These are phyloP conservation scores for Chlorella ohadii DNA, from an alignment of 139 green algal genomes.

Conservation along the genomic window DNA sequence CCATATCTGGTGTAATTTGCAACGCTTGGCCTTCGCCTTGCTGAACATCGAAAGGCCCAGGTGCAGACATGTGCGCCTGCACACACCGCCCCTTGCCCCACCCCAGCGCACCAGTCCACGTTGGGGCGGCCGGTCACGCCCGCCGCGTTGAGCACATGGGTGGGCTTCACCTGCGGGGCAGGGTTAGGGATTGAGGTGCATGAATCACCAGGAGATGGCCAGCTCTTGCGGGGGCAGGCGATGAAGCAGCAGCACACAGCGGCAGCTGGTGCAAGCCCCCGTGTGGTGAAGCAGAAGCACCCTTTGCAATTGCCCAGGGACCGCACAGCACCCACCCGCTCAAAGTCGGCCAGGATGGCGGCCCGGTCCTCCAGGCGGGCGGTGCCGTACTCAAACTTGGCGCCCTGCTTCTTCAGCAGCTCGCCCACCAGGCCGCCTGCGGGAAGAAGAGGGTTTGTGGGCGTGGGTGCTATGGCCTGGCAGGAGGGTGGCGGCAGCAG, in stretches of 20 bases:
- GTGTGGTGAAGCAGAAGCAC: too few relatives aligned
- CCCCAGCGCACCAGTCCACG: constrained; percentile 93
- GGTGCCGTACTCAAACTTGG: constrained; percentile 85
- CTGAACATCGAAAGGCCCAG: too few relatives aligned
- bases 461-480: neutral
- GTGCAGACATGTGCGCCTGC: too few relatives aligned
- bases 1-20: too few relatives aligned
- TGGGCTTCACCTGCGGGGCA: constrained; percentile 86
- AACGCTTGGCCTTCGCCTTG: too few relatives aligned
- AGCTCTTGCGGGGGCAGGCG: too few relatives aligned
- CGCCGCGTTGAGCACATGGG: constrained; percentile 95
- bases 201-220: too few relatives aligned
- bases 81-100: too few relatives aligned
- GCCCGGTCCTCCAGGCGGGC: constrained; percentile 88
- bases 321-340: constrained; percentile 64
- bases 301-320: too few relatives aligned
- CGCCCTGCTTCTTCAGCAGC: constrained; percentile 81
- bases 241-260: too few relatives aligned
- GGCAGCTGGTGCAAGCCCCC: too few relatives aligned
- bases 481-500: neutral
- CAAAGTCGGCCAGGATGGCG: constrained; percentile 87
- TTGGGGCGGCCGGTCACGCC: constrained; percentile 96
- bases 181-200: too few relatives aligned
- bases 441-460: constrained; percentile 40
- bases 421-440: constrained; percentile 90